A percentile compares a stretch with the other conserved stretches of the same genome.
Conservation (phyloP, 2,329 filamentous ascomycete species). For the Talaromyces marneffei region DNA sequence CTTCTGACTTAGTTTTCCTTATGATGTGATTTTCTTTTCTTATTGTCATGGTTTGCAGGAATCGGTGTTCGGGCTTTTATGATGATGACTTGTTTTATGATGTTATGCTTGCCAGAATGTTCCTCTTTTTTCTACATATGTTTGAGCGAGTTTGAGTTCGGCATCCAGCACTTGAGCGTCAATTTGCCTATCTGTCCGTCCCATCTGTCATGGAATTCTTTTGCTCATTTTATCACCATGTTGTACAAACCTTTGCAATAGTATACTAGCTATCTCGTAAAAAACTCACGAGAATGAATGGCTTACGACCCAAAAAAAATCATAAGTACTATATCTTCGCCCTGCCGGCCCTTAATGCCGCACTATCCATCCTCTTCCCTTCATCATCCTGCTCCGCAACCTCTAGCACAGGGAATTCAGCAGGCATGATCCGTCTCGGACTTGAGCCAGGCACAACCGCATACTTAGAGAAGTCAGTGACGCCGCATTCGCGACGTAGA, state of each 20-base stretch:
- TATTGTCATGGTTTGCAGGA: background rate
- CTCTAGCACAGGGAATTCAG: conserved; percentile 59
- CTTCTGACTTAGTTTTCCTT: conserved; percentile 38
- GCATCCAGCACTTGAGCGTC: background rate
- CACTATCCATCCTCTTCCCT: conserved; percentile 65
- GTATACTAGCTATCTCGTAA: background rate
- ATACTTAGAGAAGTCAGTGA: conserved; percentile 69
- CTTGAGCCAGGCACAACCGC: conserved; percentile 57
- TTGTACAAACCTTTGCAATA: background rate
- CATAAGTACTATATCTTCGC: conserved; percentile 22
- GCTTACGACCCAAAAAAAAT: background rate
- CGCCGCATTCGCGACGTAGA: conserved; percentile 56
- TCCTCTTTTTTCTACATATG: background rate
- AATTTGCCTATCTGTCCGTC: background rate
- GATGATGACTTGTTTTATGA: background rate
- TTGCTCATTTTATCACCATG: background rate
- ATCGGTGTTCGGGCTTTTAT: background rate
- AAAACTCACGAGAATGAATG: background rate
- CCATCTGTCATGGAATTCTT: background rate
- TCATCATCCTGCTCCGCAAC: conserved; percentile 78
- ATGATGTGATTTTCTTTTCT: conserved; percentile 23
- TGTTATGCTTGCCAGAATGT: background rate
- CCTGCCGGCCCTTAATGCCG: conserved; percentile 23
- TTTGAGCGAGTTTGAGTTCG: background rate
- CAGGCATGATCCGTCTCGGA: conserved; percentile 75